phyloP scores from a whole-genome alignment of 2,329 filamentous ascomycete genomes.

The Colletotrichum sp. region DNA sequence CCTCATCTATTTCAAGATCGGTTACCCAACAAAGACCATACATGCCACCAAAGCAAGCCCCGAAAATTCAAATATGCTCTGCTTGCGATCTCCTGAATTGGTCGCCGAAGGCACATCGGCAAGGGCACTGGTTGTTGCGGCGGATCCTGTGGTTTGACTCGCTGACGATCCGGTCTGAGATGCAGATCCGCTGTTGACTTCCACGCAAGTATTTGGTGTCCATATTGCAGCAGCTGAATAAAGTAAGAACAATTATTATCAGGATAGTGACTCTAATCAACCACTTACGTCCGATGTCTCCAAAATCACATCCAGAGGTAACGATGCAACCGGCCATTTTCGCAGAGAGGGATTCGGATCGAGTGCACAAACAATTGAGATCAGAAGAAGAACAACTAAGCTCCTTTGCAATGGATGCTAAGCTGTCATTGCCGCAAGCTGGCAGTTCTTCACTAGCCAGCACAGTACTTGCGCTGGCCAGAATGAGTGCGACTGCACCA shows the following conservation, averaged over 20 bases:
- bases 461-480: neutral
- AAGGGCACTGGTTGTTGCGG: neutral
- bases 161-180: neutral
- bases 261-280: neutral
- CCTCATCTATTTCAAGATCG: neutral
- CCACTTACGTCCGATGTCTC: neutral
- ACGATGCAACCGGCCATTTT: neutral
- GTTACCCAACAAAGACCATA: neutral
- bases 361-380: neutral
- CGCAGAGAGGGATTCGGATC: neutral
- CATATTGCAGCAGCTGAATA: neutral
- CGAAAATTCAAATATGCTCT: rapidly evolving
- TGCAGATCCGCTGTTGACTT: neutral
- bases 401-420: neutral
- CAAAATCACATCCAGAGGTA: neutral
- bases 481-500: neutral
- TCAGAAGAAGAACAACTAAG: neutral
- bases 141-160: neutral
- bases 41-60: neutral
- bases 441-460: neutral
- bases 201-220: neutral
- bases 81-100: neutral
- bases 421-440: neutral
- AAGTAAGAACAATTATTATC: rapidly evolving
- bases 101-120: neutral